Base-by-base conservation (phyloP, 441 rosid genomes). In the Populus hybrid region DNA sequence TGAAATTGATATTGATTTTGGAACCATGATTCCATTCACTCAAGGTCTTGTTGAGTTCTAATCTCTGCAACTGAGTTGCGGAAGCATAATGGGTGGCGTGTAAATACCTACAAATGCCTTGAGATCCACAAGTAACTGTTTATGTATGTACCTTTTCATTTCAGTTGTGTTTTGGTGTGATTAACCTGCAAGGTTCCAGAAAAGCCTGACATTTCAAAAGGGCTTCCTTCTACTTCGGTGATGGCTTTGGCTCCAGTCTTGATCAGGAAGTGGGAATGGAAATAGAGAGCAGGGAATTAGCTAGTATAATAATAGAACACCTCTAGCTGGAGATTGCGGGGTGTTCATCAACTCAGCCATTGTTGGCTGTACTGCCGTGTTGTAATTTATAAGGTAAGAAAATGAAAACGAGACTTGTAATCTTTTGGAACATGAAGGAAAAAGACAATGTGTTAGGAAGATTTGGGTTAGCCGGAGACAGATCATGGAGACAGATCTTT, bases 81-180 rank as follows among this genome's bases (percentile, higher is more conserved):
- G 67, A 75, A 71, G 28, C 33, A 71, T 68, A 28, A 56, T 29
- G 68, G 61, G 24, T 26, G 12, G 80, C 78, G 70, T 84, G 87
- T 85, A 84, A 72, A 86, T 85, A 83, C 38, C 45, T 42, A 26
- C 74, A 12, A 73, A 45, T 61, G 75, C 83, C 84, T 77, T 64
- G 45, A 79, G 80, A 70, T 66, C 81, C 76, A 56, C 76, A 50
- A 28, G 21, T 72, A 14, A 64, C 45, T 45, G 69, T 38, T 20
- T 26, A 45, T 76, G 71, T 75, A 71, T 67, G 78, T 77, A 26
- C 33, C 70, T 65, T 69, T 69, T 74, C 75, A 71, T 77, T 40
- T 68, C 21, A 31, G 75, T 76, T 36, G 76, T 67, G 18, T 76
- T 82, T 72, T 67, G 23, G 82, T 73, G 71, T 65, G 72, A 40